A percentile compares a stretch with the other conserved stretches of the same genome.
Evolutionary conservation across 164 flowering plant genomes (phyloP).

Genomic region (Chimonanthus praecox): DNA sequence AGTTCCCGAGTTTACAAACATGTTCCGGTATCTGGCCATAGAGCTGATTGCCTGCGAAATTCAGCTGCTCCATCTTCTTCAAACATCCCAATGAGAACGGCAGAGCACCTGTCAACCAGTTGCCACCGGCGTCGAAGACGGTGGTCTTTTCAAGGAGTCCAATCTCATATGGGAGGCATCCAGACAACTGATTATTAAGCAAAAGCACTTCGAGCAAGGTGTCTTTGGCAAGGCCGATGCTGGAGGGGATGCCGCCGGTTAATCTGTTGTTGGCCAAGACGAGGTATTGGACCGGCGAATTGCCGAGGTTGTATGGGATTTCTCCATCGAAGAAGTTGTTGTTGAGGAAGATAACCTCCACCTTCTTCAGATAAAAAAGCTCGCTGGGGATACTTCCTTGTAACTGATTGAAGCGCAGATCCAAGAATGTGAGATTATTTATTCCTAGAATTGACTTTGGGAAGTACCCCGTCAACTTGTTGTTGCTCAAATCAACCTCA

Average conservation of each 20-base stretch:
- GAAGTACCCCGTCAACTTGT: constrained; percentile 27
- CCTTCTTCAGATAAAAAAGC: neutral
- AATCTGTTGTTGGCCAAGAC: constrained; percentile 30
- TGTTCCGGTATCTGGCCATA: constrained; percentile 46
- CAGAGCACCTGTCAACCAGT: constrained; percentile 44
- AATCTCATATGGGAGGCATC: constrained; percentile 56
- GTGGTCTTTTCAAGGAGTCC: constrained; percentile 31
- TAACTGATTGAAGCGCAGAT: constrained; percentile 33
- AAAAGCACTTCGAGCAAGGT: constrained; percentile 40
- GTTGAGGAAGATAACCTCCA: constrained; percentile 24
- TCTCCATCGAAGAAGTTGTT: neutral
- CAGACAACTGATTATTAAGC: constrained; percentile 37
- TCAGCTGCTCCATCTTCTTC: constrained; percentile 28
- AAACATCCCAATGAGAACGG: constrained; percentile 47
- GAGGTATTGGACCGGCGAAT: constrained; percentile 2
- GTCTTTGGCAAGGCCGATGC: constrained; percentile 24
- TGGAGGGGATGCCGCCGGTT: constrained; percentile 34
- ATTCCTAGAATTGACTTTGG: constrained; percentile 19
- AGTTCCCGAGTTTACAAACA: constrained; percentile 23
- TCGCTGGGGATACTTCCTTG: constrained; percentile 27
- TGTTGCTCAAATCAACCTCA: constrained; percentile 47
- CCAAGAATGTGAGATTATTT: constrained; percentile 24
- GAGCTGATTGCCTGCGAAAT: constrained; percentile 35
- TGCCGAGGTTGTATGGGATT: constrained; percentile 5
- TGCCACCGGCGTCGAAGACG: constrained; percentile 41